Evolutionary conservation across 805 yeast genomes (phyloP), one percentile per base, ranked within the genome.

Genomic region (Lachancea mirantina): DNA sequence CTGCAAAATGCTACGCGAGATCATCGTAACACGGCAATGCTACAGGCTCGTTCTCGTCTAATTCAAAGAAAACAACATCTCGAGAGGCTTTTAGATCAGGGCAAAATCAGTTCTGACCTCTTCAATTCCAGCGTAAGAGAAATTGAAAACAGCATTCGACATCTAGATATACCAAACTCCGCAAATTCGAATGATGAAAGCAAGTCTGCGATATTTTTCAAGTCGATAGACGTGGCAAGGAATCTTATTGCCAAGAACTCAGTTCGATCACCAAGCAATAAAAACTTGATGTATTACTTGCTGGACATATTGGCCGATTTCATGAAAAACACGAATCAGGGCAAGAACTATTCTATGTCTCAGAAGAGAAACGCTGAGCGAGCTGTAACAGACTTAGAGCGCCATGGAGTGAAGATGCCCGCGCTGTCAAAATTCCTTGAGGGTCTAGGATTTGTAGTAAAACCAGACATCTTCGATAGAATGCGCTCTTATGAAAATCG

Each of bases 401-500:
- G 42, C 9, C 54, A 49, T 21, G 60, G 60, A 8, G 38, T 55
- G 4, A 53, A 51, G 23, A 55, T 55, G 60, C 38, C 38, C 4
- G 38, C 38, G 5, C 34, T 34, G 19, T 22, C 23, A 10, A 23
- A 24, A 23, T 19, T 15, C 23, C 23, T 34, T 13, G 28, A 24
- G 15, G 25, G 16, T 18, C 7, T 34, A 15, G 32, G 28, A 6
- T 34, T 34, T 15, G 24, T 34, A 2, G 38, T 34, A 10, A 15
- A 24, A 4, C 38, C 38, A 5, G 30, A 24, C 3, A 26, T 19
- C 3, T 28, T 17, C 17, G 33, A 34, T 8, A 26, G 25, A 17
- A 10, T 21, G 23, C 23, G 23, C 17, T 15, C 28, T 4, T n/a
- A 16, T 4, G n/a, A n/a, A n/a, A 22, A 14, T 6, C 19, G 22